A percentile compares a stretch with the other conserved stretches of the same genome.
phyloP scores from a whole-genome alignment of 2,329 filamentous ascomycete species.

The Arthrinium puccinioides region DNA sequence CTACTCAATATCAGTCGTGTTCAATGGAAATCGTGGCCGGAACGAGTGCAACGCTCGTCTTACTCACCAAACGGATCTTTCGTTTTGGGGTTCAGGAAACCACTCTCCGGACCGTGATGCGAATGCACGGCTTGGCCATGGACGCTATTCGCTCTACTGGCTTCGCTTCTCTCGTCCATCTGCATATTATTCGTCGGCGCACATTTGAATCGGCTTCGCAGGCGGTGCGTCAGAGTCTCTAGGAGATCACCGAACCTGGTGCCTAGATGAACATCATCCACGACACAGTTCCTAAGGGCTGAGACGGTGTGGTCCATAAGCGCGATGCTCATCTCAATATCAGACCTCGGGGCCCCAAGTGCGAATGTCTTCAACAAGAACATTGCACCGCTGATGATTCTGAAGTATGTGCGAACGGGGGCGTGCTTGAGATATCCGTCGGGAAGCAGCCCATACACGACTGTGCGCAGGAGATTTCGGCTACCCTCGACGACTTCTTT shows the following conservation, averaged over 20 bases:
- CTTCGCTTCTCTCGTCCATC: constrained; percentile 32
- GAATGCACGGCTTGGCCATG: constrained; percentile 19
- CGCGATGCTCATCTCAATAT: constrained; percentile 67
- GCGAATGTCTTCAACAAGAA: constrained; percentile 81
- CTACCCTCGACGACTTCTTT: constrained; percentile 72
- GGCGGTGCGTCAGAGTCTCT: constrained; percentile 67
- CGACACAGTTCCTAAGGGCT: constrained; percentile 68
- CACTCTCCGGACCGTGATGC: constrained; percentile 19
- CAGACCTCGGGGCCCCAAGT: constrained; percentile 69
- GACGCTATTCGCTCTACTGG: constrained; percentile 12
- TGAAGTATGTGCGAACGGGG: constrained; percentile 77
- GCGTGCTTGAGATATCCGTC: constrained; percentile 74
- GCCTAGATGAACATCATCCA: constrained; percentile 80
- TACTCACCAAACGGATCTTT: constrained; percentile 22
- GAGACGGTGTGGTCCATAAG: constrained; percentile 70
- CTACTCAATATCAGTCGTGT: constrained; percentile 8
- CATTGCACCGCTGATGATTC: constrained; percentile 80
- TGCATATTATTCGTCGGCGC: constrained; percentile 41
- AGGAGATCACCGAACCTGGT: constrained; percentile 77
- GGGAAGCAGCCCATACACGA: constrained; percentile 69
- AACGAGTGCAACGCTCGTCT: background rate
- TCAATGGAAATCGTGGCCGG: background rate
- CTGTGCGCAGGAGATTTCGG: constrained; percentile 67
- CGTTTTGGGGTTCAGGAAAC: constrained; percentile 15
- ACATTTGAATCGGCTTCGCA: constrained; percentile 68